Evolutionary conservation across 352 stramenopile species (phyloP).

Genomic region (Pythium aphanidermatum): DNA sequence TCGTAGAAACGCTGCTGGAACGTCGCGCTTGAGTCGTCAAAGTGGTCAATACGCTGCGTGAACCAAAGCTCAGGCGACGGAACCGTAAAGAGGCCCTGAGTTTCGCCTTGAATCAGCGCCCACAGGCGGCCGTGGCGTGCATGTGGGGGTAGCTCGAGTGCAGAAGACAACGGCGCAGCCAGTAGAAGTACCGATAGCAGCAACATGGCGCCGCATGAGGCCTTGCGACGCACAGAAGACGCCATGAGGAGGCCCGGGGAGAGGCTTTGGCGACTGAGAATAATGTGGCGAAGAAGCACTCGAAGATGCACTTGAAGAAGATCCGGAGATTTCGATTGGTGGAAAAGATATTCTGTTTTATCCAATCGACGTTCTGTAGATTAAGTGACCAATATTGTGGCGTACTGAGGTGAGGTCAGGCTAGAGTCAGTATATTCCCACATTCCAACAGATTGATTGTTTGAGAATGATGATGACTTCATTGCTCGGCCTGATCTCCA

Average conservation of each 20-base stretch:
- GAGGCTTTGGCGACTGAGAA: not conserved
- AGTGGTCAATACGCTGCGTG: slow-evolving; percentile 64
- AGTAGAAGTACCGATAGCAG: too few relatives aligned
- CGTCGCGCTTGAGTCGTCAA: slow-evolving; percentile 22
- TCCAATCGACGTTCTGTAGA: too few relatives aligned
- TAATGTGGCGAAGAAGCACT: not conserved
- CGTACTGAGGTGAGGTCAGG: too few relatives aligned
- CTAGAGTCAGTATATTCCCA: too few relatives aligned
- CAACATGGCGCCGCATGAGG: too few relatives aligned
- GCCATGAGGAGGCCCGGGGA: not conserved
- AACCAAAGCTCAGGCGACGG: slow-evolving; percentile 53
- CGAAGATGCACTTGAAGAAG: not conserved
- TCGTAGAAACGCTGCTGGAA: slow-evolving; percentile 81
- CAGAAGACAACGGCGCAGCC: too few relatives aligned
- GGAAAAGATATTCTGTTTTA: not conserved
- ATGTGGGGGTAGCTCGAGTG: slow-evolving; percentile 23
- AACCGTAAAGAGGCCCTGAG: slow-evolving; percentile 33
- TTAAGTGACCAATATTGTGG: too few relatives aligned
- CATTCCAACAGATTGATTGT: too few relatives aligned
- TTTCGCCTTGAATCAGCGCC: slow-evolving; percentile 45
- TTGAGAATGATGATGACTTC: too few relatives aligned
- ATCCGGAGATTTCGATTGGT: not conserved
- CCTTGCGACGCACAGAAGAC: not conserved
- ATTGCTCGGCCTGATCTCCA: too few relatives aligned
- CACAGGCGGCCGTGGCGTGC: slow-evolving; percentile 47